phyloP scores from a whole-genome alignment of 306 rosid genomes.

The Cicer bijugum region DNA sequence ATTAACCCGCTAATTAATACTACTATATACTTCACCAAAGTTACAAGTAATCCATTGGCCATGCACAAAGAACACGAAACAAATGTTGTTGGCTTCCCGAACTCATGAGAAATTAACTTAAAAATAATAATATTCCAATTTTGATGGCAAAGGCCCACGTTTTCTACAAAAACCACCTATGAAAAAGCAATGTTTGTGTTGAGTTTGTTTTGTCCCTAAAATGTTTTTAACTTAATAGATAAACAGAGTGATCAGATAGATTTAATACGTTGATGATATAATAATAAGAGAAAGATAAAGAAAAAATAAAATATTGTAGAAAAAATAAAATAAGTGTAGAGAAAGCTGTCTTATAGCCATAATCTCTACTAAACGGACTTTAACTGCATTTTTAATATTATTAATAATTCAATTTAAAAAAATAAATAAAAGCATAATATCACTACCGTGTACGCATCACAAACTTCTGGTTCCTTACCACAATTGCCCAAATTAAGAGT shows the following conservation, averaged over 20 bases:
- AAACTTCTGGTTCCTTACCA: background rate
- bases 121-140: background rate
- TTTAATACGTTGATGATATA: no score
- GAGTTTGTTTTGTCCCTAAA: no score
- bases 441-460: background rate
- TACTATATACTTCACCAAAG: background rate
- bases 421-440: background rate
- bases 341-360: background rate
- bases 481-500: background rate
- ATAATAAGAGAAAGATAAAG: background rate
- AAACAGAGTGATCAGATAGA: no score
- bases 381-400: background rate
- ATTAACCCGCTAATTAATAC: background rate
- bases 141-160: conserved; percentile 28
- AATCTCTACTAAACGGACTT: background rate
- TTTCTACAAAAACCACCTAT: conserved; percentile 33
- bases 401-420: background rate
- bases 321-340: no score
- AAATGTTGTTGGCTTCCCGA: conserved; percentile 30
- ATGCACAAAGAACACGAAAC: conserved; percentile 24
- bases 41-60: conserved; percentile 37
- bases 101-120: conserved; percentile 25
- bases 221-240: no score
- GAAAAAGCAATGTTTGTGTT: background rate
- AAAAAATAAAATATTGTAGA: no score